Base-by-base conservation (phyloP, 202 grass and related monocot species). In the Cymbopogon flexuosus region DNA sequence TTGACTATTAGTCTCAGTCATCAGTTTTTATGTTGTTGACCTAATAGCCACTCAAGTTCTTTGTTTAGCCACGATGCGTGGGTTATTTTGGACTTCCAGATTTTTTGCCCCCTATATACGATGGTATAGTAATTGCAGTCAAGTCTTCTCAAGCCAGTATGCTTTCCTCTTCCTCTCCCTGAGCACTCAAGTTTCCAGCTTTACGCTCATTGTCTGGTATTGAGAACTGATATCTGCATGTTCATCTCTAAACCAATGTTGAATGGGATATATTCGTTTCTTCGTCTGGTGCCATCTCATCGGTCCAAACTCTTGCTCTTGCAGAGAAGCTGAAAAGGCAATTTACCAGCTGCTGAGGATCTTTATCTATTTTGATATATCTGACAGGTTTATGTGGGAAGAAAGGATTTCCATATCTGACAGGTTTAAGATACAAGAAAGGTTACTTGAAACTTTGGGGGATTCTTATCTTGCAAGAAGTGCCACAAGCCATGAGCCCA, bases 401-500 rank as follows among this genome's bases (percentile, higher is more conserved):
- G 56, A 24, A 59, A 59, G 56, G 19, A 56, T 56, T 62, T 16
- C 47, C 13, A 42, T 72, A 54, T 85, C 67, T 57, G 43, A 33
- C 22, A 66, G 24, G 16, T 76, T 79, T 46, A 12, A 64, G 42
- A 51, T 2, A 21, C 21, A 41, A 62, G 31, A 76, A 80, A 76
- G 54, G 27, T 58, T 68, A 68, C 40, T 22, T 67, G 7, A 9
- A 60, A 45, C 33, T 58, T 22, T 71, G 3, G 54, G 54, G 35
- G 83, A 89, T 85, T 81, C 87, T 77, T 81, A 59, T 34, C 87
- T 81, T 85, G 57, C 35, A 65, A 36, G 7, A 1, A 37, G 34
- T 76, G 66, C 78, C 82, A 63, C 66, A 52, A 40, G 34, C 77
- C 46, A 22, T 57, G 54, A 19, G 27, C 27, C 51, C 49, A 52